phyloP scores from a whole-genome alignment of 2,329 filamentous ascomycete species.

The Gliomastix tumulicola region DNA sequence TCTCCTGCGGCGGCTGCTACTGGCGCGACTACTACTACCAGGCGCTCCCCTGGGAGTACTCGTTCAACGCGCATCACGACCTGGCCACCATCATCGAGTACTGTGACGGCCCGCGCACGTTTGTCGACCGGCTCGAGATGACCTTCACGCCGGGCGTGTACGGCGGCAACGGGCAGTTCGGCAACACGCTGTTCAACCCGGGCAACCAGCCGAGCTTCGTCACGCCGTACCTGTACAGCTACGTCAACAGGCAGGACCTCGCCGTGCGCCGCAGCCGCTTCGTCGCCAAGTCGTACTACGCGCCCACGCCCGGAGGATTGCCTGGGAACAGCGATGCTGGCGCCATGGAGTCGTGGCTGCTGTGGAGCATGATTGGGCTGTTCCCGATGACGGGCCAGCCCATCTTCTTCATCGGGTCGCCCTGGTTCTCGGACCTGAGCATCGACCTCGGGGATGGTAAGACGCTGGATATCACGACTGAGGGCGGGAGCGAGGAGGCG shows the following conservation, averaged over 20 bases:
- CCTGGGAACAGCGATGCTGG: slow-evolving; percentile 68
- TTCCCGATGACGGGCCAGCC: slow-evolving; percentile 64
- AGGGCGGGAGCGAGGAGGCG: slow-evolving; percentile 37
- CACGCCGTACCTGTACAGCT: slow-evolving; percentile 64
- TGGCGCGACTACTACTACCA: slow-evolving; percentile 56
- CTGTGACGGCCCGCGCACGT: slow-evolving; percentile 46
- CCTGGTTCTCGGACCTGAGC: slow-evolving; percentile 54
- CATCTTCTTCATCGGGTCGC: slow-evolving; percentile 57
- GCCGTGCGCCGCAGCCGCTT: slow-evolving; percentile 50
- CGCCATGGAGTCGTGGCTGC: slow-evolving; percentile 64
- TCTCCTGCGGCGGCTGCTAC: slow-evolving; percentile 57
- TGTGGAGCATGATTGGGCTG: slow-evolving; percentile 63
- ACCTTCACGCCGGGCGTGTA: slow-evolving; percentile 47
- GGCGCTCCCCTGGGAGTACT: slow-evolving; percentile 58
- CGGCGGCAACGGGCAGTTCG: slow-evolving; percentile 32
- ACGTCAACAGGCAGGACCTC: slow-evolving; percentile 54
- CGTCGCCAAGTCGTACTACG: slow-evolving; percentile 54
- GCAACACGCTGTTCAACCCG: slow-evolving; percentile 56
- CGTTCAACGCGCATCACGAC: slow-evolving; percentile 64
- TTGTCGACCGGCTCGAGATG: slow-evolving; percentile 51
- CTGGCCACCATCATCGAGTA: slow-evolving; percentile 44
- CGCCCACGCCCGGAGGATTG: slow-evolving; percentile 44
- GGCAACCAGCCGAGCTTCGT: slow-evolving; percentile 64
- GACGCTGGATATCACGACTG: slow-evolving; percentile 45
- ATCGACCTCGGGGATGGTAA: slow-evolving; percentile 51